Conservation (phyloP, 164 flowering plant genomes). For the Annona cherimola region DNA sequence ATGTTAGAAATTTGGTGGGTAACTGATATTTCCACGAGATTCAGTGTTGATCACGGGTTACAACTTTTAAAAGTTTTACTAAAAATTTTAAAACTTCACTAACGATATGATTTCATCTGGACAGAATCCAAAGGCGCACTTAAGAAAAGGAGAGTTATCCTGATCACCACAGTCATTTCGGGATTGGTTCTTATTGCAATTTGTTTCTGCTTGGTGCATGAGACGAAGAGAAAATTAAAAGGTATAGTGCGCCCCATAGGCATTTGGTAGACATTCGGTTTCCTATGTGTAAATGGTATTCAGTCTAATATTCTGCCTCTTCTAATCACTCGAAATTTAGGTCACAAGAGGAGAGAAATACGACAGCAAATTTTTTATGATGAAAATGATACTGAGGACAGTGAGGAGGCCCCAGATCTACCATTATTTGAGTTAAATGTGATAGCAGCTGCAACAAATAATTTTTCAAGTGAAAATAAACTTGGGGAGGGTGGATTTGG, state of each 20-base stretch:
- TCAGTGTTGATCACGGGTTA: too few species aligned
- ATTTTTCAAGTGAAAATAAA: too few species aligned
- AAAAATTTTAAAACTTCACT: too few species aligned
- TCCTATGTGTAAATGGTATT: neutral
- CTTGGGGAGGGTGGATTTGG: conserved; percentile 9
- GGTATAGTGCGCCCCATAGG: conserved; percentile 3
- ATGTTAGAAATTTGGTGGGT: too few species aligned
- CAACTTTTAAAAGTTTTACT: too few species aligned
- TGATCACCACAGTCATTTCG: conserved; percentile 10
- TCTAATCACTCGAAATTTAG: conserved; percentile 19
- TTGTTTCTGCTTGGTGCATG: conserved; percentile 20
- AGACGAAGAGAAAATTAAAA: conserved; percentile 10
- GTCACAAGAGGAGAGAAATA: conserved; percentile 8
- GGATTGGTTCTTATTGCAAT: conserved; percentile 18
- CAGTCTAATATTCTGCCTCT: neutral
- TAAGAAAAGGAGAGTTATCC: neutral
- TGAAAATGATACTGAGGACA: conserved; percentile 20
- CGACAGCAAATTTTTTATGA: neutral
- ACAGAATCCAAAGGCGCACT: neutral
- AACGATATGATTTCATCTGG: neutral
- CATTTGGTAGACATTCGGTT: conserved; percentile 28
- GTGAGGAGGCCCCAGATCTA: neutral
- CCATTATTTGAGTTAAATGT: neutral
- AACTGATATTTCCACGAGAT: neutral
- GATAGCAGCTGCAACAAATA: conserved; percentile 1